Base-by-base conservation (phyloP, 257 asterid genomes). In the Penstemon eatonii region DNA sequence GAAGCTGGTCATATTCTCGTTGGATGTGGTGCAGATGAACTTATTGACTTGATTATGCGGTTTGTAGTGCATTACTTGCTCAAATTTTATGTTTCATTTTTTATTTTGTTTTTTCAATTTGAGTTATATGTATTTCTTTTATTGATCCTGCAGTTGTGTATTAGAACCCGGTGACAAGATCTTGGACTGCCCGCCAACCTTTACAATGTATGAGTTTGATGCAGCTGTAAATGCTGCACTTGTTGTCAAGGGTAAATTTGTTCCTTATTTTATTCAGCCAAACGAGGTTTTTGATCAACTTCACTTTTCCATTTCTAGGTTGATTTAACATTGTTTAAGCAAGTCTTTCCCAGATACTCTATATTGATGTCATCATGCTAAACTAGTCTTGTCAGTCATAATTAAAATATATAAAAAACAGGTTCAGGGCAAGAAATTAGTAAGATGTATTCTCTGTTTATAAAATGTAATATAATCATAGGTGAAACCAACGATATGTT, bases 11-110 rank as follows among this genome's bases (percentile, higher is more conserved):
- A 94, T 69, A 87, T 94, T 78, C 88, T 94, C 46, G 96, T 71
- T 45, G 97, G 97, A 6, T 94, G 97, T 77, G 99, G 99, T 78
- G 99, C 99, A 46, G 97, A 94, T 79, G 99, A 94, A 76, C 90
- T 94, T 40, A 91, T 94, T 76, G 99, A 94, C 80, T 80, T 94
- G 84, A 87, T 90, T 71, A 94, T 94, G 97, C 86, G 99, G 97
- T 90, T 54, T 56, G 80, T 65, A 61, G 67, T 52, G 42, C 42
- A 18, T 8, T 61, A 51, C 60, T 79, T 77, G 33, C 13, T 53
- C 11, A 13, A 37, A 25, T 25, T 39, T 49, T 52, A 56, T 46
- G 50, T 60, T 44, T 59, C 41, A 15, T 39, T 54, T 40, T 66
- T 36, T 19, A 8, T 47, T 44, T 59, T 66, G 39, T 56, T n/a